Evolutionary conservation across 306 rosid species (phyloP), one percentile per base, ranked within the genome.

Genomic region (Cicer bijugum): DNA sequence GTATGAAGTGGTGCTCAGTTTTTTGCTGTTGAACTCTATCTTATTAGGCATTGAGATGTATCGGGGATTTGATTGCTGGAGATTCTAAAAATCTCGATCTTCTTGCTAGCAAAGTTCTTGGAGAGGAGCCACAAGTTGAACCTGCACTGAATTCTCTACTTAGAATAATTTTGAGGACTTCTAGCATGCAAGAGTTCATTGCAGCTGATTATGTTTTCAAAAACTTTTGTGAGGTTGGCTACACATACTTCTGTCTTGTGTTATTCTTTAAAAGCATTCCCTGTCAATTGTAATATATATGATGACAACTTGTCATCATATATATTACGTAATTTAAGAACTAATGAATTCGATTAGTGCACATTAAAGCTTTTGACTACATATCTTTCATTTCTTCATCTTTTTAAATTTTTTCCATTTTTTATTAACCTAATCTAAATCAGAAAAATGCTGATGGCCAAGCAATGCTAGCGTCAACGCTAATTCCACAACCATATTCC

Each of bases 191-290:
- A 77, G 98, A 93, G 80, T 91, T 89, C 82, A 81, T 86, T 82
- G 92, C 98, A 8, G 96, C 97, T 52, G 97, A 93, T 85, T 88
- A 86, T 76, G 84, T 93, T 81, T 93, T 93, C 67, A 91, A 88
- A 79, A 65, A 83, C 86, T 93, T 93, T 75, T 93, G 98, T 80
- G 97, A 93, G 98, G 98, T 93, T 86, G 85, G 69, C 59, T 59
- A 72, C 44, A 40, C 66, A 19, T 81, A 60, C 20, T 44, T 63
- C 9, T 67, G 46, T 51, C 58, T 46, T 43, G 59, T 20, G 50
- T 42, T 12, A 53, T 58, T 65, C 37, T 45, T 75, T 42, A 45
- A 63, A 74, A 57, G 20, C 45, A 46, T 63, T 72, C 45, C 69
- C 17, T 61, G 57, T 67, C 43, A 47, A 28, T 28, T 28, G 35